Evolutionary conservation across 2,329 filamentous ascomycete species (phyloP), one percentile per base, ranked within the genome.

Genomic region (Pezicula radicicola): DNA sequence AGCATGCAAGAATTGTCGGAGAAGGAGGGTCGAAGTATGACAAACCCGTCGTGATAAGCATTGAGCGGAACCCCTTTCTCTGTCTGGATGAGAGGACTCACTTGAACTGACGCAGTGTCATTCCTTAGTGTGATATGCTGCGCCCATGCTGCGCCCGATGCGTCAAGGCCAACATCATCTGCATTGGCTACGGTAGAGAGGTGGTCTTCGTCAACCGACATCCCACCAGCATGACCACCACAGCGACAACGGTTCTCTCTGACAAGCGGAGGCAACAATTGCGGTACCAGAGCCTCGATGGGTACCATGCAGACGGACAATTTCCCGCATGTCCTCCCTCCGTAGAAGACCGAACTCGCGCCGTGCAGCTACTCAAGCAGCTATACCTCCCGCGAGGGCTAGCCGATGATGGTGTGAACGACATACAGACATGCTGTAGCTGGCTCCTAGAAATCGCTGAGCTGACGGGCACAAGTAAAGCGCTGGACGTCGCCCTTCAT

Each of bases 401-500:
- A 18, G 42, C 28, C 21, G 27, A 18, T 35, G 37, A 30, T 15
- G 40, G 39, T 21, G 30, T 49, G 9, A 27, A n/a, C 25, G 36
- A 27, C n/a, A 21, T n/a, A 7, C 37, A 48, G 13, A 4, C 37
- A 10, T 48, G 27, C 25, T 47, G 19, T 19, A 3, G 48, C 28
- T 54, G 52, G 52, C 36, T 54, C 30, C 43, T 21, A 19, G 35
- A 12, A 19, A 33, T 53, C 27, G 37, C 46, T 16, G 46, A 37
- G 13, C 30, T 49, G 9, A 15, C 28, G 21, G 48, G 48, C 16
- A 33, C 28, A 25, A 50, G 52, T 28, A 15, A 40, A 7, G 48
- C 52, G 36, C 52, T 54, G 3, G 52, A 54, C 33, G 27, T 42
- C 44, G 19, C 52, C 19, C 48, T 54, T 15, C 48, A 47, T 36